Evolutionary conservation across 2,329 filamentous ascomycete species (phyloP).

Genomic region (Teratosphaeria pseudoeucalypti): DNA sequence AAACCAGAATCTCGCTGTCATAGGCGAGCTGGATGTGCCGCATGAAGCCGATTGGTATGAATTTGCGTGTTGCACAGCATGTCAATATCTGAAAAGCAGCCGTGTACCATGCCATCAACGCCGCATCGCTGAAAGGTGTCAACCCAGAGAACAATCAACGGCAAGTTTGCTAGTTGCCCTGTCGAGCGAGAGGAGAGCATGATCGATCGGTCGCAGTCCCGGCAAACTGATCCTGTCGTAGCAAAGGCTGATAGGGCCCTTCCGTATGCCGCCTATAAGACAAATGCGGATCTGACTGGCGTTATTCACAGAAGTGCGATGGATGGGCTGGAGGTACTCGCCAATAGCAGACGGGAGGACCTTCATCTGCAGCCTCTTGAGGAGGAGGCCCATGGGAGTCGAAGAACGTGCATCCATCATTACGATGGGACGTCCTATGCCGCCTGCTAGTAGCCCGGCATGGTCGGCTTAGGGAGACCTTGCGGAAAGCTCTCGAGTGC

Average conservation of each 20-base stretch:
- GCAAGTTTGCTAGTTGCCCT: too few relatives aligned
- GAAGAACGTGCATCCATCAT: conserved; percentile 1
- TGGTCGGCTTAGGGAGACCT: background rate
- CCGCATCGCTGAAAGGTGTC: too few relatives aligned
- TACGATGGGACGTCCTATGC: background rate
- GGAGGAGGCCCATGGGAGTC: background rate
- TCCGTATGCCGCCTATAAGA: background rate
- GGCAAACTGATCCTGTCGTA: background rate
- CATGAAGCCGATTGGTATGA: background rate
- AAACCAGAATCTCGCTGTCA: background rate
- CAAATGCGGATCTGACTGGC: background rate
- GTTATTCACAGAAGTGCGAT: background rate
- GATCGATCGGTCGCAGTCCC: background rate
- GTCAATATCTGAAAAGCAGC: too few relatives aligned
- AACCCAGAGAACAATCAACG: too few relatives aligned
- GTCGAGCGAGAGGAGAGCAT: too few relatives aligned
- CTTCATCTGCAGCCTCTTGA: background rate
- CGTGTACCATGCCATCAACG: too few relatives aligned
- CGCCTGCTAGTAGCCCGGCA: background rate
- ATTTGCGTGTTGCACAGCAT: too few relatives aligned
- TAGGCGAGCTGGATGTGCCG: background rate
- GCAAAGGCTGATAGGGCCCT: background rate
- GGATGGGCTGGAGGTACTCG: conserved; percentile 1
- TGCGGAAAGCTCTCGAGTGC: background rate
- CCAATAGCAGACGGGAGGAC: conserved; percentile 4